Evolutionary conservation across 1,284 basidiomycete species (phyloP), one percentile per base, ranked within the genome.

Genomic region (Trichosporon sp.): DNA sequence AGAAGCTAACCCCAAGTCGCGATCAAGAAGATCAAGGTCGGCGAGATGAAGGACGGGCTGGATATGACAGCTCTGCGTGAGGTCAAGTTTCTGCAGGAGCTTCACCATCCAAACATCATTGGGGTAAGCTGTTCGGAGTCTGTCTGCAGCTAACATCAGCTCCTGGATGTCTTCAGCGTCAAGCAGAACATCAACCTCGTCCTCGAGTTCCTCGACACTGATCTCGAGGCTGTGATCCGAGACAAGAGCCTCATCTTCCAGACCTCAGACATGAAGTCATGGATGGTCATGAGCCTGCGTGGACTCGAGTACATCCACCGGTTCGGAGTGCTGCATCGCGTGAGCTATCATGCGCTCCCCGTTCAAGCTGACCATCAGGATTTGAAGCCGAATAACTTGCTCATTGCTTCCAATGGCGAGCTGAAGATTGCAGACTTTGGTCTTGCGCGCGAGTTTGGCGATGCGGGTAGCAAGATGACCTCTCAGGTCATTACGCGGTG

Each of bases 381-480:
- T 84, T 81, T 99, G 71, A 99, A 99, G 79, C 95, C 96, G 3
- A 99, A 98, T 82, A 99, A 99, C 82, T 85, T 99, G 83, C 87
- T 99, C 70, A 92, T 99, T 63, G 87, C 92, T 0, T 87, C 90
- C 0, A 86, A 91, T 58, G 96, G 96, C 0, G 88, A 92, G 63
- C 88, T 99, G 68, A 99, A 99, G 81, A 87, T 99, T 67, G 96
- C 96, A 25, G 96, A 99, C 87, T 99, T 99, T 78, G 96, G 96
- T 86, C 86, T 99, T 8, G 96, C 96, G 25, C 84, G 96, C 68
- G 96, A 99, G 81, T 95, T 91, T 78, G 80, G 73, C 1, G 76
- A 79, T 10, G 92, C 95, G 25, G 91, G 89, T 0, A 88, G 89
- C 73, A 91, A 92, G 76, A 99, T 99, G 96, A 98, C 96, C 0